Base-by-base conservation (phyloP, 805 yeast genomes). In the Lipomyces yamanashiensis region DNA sequence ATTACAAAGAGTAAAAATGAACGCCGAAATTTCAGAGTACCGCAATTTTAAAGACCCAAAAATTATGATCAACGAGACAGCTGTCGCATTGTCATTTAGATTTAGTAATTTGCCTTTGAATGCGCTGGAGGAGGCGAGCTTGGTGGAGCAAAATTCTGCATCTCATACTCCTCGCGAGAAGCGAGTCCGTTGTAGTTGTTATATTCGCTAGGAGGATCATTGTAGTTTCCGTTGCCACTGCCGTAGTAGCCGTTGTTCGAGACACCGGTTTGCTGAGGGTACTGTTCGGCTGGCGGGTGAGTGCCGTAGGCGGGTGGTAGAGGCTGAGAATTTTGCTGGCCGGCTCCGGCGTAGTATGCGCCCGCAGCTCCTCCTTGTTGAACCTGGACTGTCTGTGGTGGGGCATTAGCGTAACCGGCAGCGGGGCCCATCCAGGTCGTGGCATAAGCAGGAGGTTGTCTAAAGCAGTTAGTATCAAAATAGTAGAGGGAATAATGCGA, bases 401-500 rank as follows among this genome's bases (percentile, higher is more conserved):
- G 8, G 33, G 17, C 3, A 21, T 45, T 33, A 21, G 10, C n/a
- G 57, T 58, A 62, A 37, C 67, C 67, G 17, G 59, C 44, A 36
- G 59, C 47, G 8, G 54, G 61, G 17, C 63, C 62, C 61, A 63
- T 51, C 67, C 67, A 63, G 0, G 58, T 53, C 12, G 67, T 63
- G n/a, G 63, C 67, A 47, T 56, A 59, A 12, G 63, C 57, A 9
- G 67, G 67, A 15, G 67, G 67, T 17, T 59, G 61, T 15, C 66
- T 40, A 36, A 2, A 50, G 54, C 23, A 37, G 40, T 17, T 7
- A n/a, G 34, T 12, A 37, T 17, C 13, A 2, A 50, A 3, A 19
- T 28, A n/a, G 9, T 5, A 12, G 37, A 19, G 17, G 5, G 10
- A 19, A 13, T 2, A 17, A 5, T 15, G 28, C 28, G 28, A 28